These are phyloP conservation scores for Mimosa pudica DNA, from an alignment of 306 rosid species.

Conservation along the genomic window DNA sequence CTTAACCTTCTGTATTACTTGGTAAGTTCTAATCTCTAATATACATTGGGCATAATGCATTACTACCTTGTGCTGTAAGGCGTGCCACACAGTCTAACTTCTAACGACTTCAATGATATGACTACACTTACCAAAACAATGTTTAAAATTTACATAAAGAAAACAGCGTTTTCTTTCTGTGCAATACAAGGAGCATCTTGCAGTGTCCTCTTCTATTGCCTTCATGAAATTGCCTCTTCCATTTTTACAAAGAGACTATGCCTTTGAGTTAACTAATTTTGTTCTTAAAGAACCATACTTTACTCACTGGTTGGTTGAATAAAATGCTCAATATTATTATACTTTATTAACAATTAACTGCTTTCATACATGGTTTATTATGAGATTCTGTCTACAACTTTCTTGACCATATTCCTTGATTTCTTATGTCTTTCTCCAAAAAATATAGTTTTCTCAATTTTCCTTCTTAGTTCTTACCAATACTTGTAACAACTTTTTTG, in stretches of 20 bases:
- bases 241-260: background rate
- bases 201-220: background rate
- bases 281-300: background rate
- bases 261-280: background rate
- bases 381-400: background rate
- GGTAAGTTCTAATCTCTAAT: constrained; percentile 47
- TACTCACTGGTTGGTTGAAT: background rate
- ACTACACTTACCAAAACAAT: background rate
- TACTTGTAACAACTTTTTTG: background rate
- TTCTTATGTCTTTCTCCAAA: background rate
- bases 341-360: background rate
- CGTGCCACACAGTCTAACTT: background rate
- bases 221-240: background rate
- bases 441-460: background rate
- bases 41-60: background rate
- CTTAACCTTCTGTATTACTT: constrained; percentile 63
- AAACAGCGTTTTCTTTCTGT: background rate
- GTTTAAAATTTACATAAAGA: background rate
- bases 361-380: no score
- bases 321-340: background rate
- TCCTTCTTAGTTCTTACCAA: background rate
- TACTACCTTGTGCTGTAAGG: background rate
- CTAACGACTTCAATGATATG: background rate
- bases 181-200: background rate
- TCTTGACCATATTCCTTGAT: no score